A percentile compares a stretch with the other conserved stretches of the same genome.
These are phyloP conservation scores for Lipomyces yarrowii DNA, from an alignment of 1,139 yeast genomes.

Conservation along the genomic window DNA sequence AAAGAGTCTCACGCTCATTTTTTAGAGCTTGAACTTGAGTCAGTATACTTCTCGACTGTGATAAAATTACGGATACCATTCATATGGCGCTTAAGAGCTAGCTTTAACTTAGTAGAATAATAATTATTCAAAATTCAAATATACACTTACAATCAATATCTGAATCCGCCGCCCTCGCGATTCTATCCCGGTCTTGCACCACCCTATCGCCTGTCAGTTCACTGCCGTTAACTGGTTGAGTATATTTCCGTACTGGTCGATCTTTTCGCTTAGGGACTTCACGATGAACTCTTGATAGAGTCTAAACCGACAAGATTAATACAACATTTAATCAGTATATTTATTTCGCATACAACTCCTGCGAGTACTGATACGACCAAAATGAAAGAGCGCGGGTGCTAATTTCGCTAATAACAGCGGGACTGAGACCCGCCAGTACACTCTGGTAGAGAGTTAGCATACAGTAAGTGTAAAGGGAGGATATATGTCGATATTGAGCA, in stretches of 20 bases:
- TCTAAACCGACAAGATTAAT: not conserved
- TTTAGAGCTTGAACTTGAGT: conserved; percentile 3
- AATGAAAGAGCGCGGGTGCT: conserved; percentile 27
- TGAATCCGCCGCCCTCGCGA: conserved; percentile 22
- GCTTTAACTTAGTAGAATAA: not conserved
- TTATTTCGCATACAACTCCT: conserved; percentile 24
- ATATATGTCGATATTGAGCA: not conserved
- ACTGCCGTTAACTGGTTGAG: not conserved
- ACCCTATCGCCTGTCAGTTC: conserved; percentile 3
- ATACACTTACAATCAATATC: conserved; percentile 17
- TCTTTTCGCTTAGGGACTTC: conserved; percentile 26
- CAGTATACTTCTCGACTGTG: not conserved
- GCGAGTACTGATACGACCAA: conserved; percentile 32
- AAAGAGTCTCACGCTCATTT: conserved; percentile 15
- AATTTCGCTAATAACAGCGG: conserved; percentile 29
- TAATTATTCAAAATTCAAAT: not conserved
- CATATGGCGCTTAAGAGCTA: not conserved
- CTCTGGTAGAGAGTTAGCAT: conserved; percentile 13
- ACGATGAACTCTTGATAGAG: conserved; percentile 26
- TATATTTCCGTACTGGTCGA: conserved; percentile 10
- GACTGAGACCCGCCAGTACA: conserved; percentile 31
- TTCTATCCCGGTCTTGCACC: conserved; percentile 14
- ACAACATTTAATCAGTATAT: not conserved
- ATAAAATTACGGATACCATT: not conserved
- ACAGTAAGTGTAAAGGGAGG: not conserved